Base-by-base conservation (phyloP, 140 eudicot species). In the Ambrosia hybrid region DNA sequence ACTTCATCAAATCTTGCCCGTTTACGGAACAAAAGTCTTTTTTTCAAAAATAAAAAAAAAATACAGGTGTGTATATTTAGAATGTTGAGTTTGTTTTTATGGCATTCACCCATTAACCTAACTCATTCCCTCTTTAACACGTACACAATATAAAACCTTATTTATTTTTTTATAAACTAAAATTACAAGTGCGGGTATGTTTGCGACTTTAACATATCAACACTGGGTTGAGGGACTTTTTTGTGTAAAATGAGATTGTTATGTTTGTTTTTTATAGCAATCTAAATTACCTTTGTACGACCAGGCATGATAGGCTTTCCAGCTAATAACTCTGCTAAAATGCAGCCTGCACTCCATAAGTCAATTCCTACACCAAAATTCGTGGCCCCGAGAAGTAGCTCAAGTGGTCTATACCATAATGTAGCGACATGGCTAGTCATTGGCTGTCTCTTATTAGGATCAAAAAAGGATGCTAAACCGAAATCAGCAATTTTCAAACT, bases 261-360 rank as follows among this genome's bases (percentile, higher is more conserved):
- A 48, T 2, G 13, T 48, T 48, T 3, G 12, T 9, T 48, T 48
- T 46, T 0, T 48, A 48, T 48, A 12, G n/a, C 2, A 41, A 41
- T 48, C 4, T 45, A 46, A 73, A 41, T 10, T 81, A 86, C 96
- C 92, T 89, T 88, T 1, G 92, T 89, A 13, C 90, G 86, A 33
- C 96, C 96, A 55, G 92, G 88, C 92, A 89, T 89, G 56, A 89
- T 82, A 66, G 96, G 96, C 79, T 89, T 89, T 56, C 96, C 92
- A 3, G 90, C 90, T 73, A 89, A 86, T 61, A 89, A 71, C 81
- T 89, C 92, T 1, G 90, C 96, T 62, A 89, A 68, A 86, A 86
- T 86, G 83, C 96, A 89, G 5, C 96, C 96, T 33, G 90, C 90
- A 63, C 92, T 89, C 96, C 96, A 89, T 26, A 89, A 74, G 34